These are phyloP conservation scores for Ogataea nitratoaversa DNA, from an alignment of 805 yeast species.

Conservation along the genomic window DNA sequence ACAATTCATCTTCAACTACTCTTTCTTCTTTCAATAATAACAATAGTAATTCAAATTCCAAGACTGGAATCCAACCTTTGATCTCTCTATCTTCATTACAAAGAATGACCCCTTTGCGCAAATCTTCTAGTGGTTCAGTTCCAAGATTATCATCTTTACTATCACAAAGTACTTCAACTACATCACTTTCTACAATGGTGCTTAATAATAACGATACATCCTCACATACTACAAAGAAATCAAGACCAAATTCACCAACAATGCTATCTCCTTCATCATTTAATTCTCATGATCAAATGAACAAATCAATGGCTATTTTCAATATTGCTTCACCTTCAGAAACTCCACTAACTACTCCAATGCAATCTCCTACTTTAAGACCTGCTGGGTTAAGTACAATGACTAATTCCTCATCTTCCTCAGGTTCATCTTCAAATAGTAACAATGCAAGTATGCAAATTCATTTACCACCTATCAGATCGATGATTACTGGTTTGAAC, in stretches of 20 bases:
- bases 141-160: slow-evolving; percentile 19
- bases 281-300: slow-evolving; percentile 32
- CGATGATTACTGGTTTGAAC: slow-evolving; percentile 26
- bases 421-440: slow-evolving; percentile 2
- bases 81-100: slow-evolving; percentile 47
- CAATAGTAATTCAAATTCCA: not conserved
- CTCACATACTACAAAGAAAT: slow-evolving; percentile 32
- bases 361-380: slow-evolving; percentile 34
- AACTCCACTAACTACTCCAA: slow-evolving; percentile 32
- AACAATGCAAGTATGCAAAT: slow-evolving; percentile 7
- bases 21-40: slow-evolving; percentile 13
- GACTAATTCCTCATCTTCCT: slow-evolving; percentile 1
- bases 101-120: slow-evolving; percentile 55
- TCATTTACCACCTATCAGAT: slow-evolving; percentile 31
- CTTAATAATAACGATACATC: slow-evolving; percentile 10
- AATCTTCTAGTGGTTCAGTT: slow-evolving; percentile 21
- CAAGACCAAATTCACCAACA: slow-evolving; percentile 31
- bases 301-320: slow-evolving; percentile 26
- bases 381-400: slow-evolving; percentile 13
- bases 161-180: slow-evolving; percentile 15
- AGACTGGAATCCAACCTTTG: slow-evolving; percentile 16
- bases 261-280: slow-evolving; percentile 30
- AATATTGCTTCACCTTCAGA: slow-evolving; percentile 32
- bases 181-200: slow-evolving; percentile 24
- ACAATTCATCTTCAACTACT: slow-evolving; percentile 26